Conservation (phyloP, 345 rosid genomes). For the Stellera chamaejasme region DNA sequence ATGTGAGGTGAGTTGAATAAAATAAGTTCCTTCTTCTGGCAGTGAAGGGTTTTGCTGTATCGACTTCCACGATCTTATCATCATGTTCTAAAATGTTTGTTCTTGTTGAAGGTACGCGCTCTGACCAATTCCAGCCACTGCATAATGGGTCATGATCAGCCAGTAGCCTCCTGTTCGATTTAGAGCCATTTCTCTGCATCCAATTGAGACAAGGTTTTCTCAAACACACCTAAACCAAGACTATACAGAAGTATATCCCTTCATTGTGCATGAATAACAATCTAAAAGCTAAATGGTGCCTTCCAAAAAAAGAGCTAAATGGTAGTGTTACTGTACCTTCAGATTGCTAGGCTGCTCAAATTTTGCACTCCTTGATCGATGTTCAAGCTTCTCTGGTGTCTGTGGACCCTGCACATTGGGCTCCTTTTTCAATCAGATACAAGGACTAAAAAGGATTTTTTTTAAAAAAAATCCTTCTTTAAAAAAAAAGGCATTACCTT, state of each 20-base stretch:
- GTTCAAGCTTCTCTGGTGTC: constrained; percentile 76
- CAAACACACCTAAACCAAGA: constrained; percentile 7
- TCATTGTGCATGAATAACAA: too few species aligned
- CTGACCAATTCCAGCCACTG: constrained; percentile 24
- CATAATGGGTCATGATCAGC: constrained; percentile 25
- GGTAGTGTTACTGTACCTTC: constrained; percentile 33
- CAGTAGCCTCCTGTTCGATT: constrained; percentile 27
- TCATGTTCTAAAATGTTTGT: constrained; percentile 26
- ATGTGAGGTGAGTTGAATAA: constrained; percentile 27
- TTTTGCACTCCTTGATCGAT: constrained; percentile 44
- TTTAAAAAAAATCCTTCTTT: too few species aligned
- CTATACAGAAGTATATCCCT: background rate
- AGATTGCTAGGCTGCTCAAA: constrained; percentile 38
- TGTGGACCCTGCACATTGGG: constrained; percentile 58
- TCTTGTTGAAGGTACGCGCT: constrained; percentile 20
- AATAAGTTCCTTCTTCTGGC: constrained; percentile 44
- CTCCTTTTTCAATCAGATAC: background rate
- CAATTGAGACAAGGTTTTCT: background rate
- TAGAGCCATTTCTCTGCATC: constrained; percentile 61
- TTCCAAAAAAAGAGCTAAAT: background rate
- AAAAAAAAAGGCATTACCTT: too few species aligned
- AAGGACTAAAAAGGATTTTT: too few species aligned
- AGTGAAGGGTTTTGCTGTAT: constrained; percentile 39
- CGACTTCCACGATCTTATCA: constrained; percentile 71
- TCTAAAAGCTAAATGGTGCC: background rate